Percentiles rank a stretch among this genome's conserved stretches.
Conservation (phyloP, 129 eudicot species). For the Pseudognaphalium luteoalbum region DNA sequence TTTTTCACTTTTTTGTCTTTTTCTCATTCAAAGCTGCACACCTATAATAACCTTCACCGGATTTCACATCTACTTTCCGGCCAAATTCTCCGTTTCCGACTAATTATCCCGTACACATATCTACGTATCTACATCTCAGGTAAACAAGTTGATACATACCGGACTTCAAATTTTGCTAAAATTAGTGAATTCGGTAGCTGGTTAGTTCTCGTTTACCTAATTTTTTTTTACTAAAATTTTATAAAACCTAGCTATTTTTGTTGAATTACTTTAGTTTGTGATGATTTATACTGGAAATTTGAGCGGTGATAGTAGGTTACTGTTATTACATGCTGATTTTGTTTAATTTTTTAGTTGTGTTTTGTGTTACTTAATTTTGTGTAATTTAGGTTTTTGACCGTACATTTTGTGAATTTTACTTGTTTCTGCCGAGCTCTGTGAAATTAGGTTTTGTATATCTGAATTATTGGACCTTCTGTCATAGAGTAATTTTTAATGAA, state of each 20-base stretch:
- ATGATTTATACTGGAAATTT: conserved; percentile 8
- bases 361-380: neutral
- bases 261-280: conserved; percentile 4
- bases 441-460: conserved; percentile 10
- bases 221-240: conserved; percentile 8
- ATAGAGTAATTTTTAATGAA: neutral
- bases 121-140: neutral
- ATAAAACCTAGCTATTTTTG: conserved; percentile 2
- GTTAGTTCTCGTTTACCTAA: conserved; percentile 38
- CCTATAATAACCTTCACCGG: conserved; percentile 25
- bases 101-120: neutral
- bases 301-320: conserved; percentile 9
- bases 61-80: conserved; percentile 28
- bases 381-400: conserved; percentile 8
- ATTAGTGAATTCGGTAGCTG: conserved; percentile 17
- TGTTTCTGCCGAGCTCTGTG: neutral
- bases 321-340: neutral
- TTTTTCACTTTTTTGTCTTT: conserved; percentile 36
- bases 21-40: conserved; percentile 34
- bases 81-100: conserved; percentile 26
- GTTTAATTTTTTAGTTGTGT: neutral
- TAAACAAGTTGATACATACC: conserved; percentile 2
- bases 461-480: neutral
- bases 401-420: conserved; percentile 4
- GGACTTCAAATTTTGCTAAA: conserved; percentile 10